These are phyloP conservation scores for Oenanthe javanica DNA, from an alignment of 140 eudicot genomes.

Conservation along the genomic window DNA sequence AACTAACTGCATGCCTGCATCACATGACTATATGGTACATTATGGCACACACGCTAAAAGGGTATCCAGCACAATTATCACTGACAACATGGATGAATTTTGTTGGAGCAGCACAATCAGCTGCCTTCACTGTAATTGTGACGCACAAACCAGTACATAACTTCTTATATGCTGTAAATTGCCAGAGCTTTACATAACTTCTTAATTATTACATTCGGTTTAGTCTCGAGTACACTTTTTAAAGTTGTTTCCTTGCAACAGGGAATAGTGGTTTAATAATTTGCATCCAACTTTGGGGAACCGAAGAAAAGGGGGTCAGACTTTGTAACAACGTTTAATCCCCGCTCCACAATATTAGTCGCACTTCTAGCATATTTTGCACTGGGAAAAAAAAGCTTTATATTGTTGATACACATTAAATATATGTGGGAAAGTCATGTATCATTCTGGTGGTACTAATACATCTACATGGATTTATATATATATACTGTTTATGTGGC, in stretches of 20 bases:
- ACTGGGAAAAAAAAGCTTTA: too few relatives aligned
- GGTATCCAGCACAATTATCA: slow-evolving; percentile 71
- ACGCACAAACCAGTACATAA: slow-evolving; percentile 29
- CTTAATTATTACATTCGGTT: neutral
- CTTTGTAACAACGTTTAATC: slow-evolving; percentile 65
- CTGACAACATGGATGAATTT: slow-evolving; percentile 56
- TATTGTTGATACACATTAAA: slow-evolving; percentile 4
- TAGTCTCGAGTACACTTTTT: neutral
- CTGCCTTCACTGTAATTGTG: slow-evolving; percentile 36
- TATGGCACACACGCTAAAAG: slow-evolving; percentile 40
- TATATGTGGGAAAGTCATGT: neutral
- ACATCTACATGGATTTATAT: neutral
- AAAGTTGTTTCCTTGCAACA: slow-evolving; percentile 6
- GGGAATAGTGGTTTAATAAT: slow-evolving; percentile 51
- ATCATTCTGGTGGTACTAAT: neutral
- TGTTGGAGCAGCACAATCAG: slow-evolving; percentile 73
- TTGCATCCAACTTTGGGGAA: slow-evolving; percentile 51
- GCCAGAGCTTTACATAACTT: neutral
- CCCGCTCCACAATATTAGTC: too few relatives aligned
- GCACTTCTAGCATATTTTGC: too few relatives aligned
- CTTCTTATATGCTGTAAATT: slow-evolving; percentile 38
- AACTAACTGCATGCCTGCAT: too few relatives aligned
- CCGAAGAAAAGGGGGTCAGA: slow-evolving; percentile 54
- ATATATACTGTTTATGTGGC: slow-evolving; percentile 19
- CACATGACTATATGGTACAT: too few relatives aligned